These are phyloP conservation scores for Allium cepa DNA, from an alignment of 106 monocot genomes.

Conservation along the genomic window DNA sequence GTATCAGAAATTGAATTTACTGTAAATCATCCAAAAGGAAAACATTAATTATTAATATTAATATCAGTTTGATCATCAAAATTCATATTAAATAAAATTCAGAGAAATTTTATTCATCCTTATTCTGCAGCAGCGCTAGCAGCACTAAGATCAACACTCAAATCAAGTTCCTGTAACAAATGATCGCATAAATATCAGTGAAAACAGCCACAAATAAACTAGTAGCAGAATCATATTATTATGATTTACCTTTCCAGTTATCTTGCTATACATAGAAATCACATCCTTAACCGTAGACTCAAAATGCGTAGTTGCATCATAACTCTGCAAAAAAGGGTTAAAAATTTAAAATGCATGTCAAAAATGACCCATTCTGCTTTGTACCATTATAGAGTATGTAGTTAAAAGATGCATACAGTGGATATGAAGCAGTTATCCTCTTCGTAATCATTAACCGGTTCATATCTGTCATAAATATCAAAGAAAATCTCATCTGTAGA, in stretches of 20 bases:
- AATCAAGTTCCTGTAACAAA: slow-evolving; percentile 40
- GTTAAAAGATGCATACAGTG: slow-evolving; percentile 32
- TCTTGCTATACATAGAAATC: slow-evolving; percentile 56
- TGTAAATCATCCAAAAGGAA: no score
- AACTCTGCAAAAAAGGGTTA: slow-evolving; percentile 41
- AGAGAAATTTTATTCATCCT: slow-evolving; percentile 1
- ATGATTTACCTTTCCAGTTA: slow-evolving; percentile 75
- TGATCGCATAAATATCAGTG: neutral
- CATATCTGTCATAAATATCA: slow-evolving; percentile 74
- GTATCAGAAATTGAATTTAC: no score
- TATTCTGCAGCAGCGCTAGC: slow-evolving; percentile 64
- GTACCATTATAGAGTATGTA: neutral
- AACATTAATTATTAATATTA: no score
- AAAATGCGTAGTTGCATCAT: slow-evolving; percentile 81
- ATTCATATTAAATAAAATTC: no score
- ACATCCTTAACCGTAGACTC: slow-evolving; percentile 81
- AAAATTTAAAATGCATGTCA: neutral
- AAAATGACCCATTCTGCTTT: neutral
- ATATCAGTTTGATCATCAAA: no score
- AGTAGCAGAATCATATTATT: neutral
- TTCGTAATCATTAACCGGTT: slow-evolving; percentile 43
- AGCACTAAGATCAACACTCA: slow-evolving; percentile 66
- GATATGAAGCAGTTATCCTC: slow-evolving; percentile 69
- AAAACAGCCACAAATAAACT: neutral
- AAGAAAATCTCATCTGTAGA: slow-evolving; percentile 48